Evolutionary conservation across 192 early-diverging fungal genomes (phyloP).

Genomic region (Rhizophlyctis rosea): DNA sequence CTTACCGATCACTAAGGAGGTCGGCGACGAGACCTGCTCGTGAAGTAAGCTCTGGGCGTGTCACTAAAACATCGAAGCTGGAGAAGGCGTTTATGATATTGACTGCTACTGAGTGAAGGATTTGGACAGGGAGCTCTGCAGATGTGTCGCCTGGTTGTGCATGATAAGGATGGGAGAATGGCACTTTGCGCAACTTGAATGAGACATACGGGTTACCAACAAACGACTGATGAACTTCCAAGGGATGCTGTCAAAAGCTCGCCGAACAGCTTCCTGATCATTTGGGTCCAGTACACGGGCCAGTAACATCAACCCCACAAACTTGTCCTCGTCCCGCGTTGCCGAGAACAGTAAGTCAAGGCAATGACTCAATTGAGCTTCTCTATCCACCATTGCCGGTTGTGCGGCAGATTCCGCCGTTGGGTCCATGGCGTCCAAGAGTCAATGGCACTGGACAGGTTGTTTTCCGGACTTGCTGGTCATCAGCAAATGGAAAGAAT

Average conservation of each 20-base stretch:
- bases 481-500: too few relatives aligned
- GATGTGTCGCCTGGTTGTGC: not conserved
- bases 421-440: too few relatives aligned
- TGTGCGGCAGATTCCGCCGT: too few relatives aligned
- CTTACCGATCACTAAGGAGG: too few relatives aligned
- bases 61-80: not conserved
- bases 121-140: not conserved
- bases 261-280: conserved; percentile 26
- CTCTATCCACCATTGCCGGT: conserved; percentile 2
- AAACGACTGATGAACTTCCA: conserved; percentile 51
- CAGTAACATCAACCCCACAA: conserved; percentile 47
- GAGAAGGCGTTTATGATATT: conserved; percentile 9
- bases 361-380: conserved; percentile 25
- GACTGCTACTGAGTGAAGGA: conserved; percentile 14
- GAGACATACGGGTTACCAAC: conserved; percentile 25
- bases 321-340: conserved; percentile 47
- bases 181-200: not conserved
- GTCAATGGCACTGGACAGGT: too few relatives aligned
- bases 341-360: conserved; percentile 34
- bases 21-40: not conserved
- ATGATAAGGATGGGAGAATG: not conserved
- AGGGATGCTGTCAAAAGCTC: conserved; percentile 46
- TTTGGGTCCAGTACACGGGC: conserved; percentile 41
- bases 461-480: too few relatives aligned
- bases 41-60: not conserved